A percentile compares a stretch with the other conserved stretches of the same genome.
phyloP scores from a whole-genome alignment of 2,329 filamentous ascomycete genomes.

The Arthroderma sp. region DNA sequence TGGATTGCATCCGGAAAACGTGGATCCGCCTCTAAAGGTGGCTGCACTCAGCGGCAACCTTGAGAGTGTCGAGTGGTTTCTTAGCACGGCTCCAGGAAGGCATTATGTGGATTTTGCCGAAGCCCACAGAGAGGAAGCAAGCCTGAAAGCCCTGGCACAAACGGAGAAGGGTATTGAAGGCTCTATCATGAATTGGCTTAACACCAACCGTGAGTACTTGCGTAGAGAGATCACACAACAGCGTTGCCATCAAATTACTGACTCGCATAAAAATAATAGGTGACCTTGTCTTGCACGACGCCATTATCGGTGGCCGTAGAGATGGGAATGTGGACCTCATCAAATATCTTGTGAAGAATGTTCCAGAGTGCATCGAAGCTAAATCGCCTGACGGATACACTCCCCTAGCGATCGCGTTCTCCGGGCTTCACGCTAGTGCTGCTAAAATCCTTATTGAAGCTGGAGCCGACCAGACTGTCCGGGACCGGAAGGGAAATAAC shows the following conservation, averaged over 20 bases:
- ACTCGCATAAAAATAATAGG: conserved; percentile 11
- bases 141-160: conserved; percentile 48
- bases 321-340: conserved; percentile 41
- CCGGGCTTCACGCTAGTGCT: conserved; percentile 22
- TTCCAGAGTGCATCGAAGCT: conserved; percentile 49
- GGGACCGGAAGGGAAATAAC: conserved; percentile 51
- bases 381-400: conserved; percentile 39
- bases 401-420: conserved; percentile 55
- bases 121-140: conserved; percentile 45
- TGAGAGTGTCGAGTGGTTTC: conserved; percentile 63
- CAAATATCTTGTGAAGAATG: conserved; percentile 50
- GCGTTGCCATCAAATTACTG: no score
- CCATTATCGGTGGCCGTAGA: conserved; percentile 36
- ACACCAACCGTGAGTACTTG: conserved; percentile 35
- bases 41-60: conserved; percentile 38
- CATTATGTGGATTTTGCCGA: conserved; percentile 58
- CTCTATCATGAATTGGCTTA: conserved; percentile 40
- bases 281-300: conserved; percentile 51
- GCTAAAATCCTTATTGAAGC: conserved; percentile 49
- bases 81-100: conserved; percentile 55
- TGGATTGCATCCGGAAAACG: no score
- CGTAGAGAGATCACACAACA: no score
- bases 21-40: conserved; percentile 15
- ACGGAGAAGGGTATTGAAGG: conserved; percentile 50
- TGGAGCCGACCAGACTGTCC: conserved; percentile 55